phyloP scores from a whole-genome alignment of 495 filamentous ascomycete species.

The Amphirosellinia nigrospora region DNA sequence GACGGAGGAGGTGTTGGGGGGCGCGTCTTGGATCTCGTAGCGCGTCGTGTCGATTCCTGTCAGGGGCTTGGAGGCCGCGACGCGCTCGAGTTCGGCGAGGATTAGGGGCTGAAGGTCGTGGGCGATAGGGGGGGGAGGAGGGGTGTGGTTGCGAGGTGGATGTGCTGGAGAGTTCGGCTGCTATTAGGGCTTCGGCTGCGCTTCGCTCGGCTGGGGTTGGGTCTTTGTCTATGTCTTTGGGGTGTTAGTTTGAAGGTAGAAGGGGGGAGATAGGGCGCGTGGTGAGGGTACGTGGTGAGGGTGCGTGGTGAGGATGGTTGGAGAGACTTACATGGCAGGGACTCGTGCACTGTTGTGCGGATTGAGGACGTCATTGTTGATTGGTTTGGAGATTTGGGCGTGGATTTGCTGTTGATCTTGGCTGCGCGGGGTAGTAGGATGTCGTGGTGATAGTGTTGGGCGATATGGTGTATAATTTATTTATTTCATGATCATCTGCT shows the following conservation, averaged over 20 bases:
- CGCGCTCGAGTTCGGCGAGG: slow-evolving; percentile 61
- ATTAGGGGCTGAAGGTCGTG: slow-evolving; percentile 63
- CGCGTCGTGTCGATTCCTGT: slow-evolving; percentile 77
- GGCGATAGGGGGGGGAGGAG: slow-evolving; percentile 44
- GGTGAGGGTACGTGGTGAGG: background rate
- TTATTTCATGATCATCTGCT: too few relatives aligned
- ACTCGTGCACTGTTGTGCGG: slow-evolving; percentile 72
- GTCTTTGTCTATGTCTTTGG: slow-evolving; percentile 69
- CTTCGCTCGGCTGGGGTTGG: slow-evolving; percentile 65
- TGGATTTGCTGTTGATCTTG: background rate
- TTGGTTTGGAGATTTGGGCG: background rate
- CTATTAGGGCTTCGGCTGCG: slow-evolving; percentile 68
- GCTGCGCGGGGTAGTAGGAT: background rate
- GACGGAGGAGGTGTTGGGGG: slow-evolving; percentile 26
- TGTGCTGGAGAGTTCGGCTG: slow-evolving; percentile 63
- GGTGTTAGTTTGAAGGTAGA: slow-evolving; percentile 8
- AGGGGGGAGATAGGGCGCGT: background rate
- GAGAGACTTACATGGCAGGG: slow-evolving; percentile 72
- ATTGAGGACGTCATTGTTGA: slow-evolving; percentile 67
- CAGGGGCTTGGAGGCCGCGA: slow-evolving; percentile 46
- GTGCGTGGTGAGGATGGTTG: background rate
- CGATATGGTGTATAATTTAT: too few relatives aligned
- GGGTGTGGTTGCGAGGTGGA: slow-evolving; percentile 55
- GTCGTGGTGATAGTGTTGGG: background rate
- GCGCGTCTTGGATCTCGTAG: slow-evolving; percentile 68